A percentile compares a stretch with the other conserved stretches of the same genome.
Conservation (phyloP, 768 basidiomycete genomes). For the Tylopilus balloui region DNA sequence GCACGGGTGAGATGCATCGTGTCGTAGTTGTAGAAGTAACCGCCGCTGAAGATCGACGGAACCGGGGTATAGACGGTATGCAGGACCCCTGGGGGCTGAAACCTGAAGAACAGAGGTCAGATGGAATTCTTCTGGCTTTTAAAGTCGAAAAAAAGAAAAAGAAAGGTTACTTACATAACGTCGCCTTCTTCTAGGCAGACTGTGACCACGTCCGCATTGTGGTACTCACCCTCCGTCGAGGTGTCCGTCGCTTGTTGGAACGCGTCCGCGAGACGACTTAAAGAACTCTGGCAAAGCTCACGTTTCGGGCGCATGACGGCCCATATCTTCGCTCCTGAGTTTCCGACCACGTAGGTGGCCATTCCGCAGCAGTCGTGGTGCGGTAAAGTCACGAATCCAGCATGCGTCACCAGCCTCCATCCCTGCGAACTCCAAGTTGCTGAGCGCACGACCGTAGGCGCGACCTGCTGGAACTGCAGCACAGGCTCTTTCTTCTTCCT, state of each 20-base stretch:
- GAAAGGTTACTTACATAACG: neutral
- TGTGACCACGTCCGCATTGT: neutral
- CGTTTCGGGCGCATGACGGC: neutral
- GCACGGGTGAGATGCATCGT: conserved; percentile 1
- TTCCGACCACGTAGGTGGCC: neutral
- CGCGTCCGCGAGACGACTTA: no score
- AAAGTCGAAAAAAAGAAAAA: neutral
- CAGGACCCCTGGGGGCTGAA: neutral
- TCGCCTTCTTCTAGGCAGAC: neutral
- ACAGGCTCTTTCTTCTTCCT: no score
- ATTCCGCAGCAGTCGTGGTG: conserved; percentile 5
- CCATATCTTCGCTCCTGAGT: neutral
- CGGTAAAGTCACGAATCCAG: neutral
- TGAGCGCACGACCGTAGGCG: neutral
- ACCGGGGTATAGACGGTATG: neutral
- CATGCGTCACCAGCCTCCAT: neutral
- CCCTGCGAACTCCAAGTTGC: conserved; percentile 1
- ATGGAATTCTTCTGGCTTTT: no score
- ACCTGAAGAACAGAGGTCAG: neutral
- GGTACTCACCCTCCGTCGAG: no score
- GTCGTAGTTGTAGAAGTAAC: conserved; percentile 1
- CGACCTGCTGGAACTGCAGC: neutral
- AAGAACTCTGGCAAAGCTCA: no score
- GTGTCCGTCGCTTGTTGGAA: no score
- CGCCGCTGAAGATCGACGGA: neutral